phyloP scores from a whole-genome alignment of 345 rosid species.

The Zanthoxylum bungeanum region DNA sequence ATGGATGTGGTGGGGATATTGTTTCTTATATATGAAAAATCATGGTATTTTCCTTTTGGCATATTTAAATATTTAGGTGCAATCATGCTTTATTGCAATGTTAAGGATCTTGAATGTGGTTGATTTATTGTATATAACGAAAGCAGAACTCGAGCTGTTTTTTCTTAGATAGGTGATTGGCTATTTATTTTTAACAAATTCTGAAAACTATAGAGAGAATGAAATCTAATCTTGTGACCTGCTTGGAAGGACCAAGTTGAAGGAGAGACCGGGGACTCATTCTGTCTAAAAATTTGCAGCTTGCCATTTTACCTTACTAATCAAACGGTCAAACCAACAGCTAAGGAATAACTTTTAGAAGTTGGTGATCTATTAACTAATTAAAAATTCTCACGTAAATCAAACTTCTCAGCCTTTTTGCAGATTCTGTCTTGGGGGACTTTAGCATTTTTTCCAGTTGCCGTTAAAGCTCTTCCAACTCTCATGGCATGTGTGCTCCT shows the following conservation, averaged over 20 bases:
- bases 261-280: neutral
- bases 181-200: neutral
- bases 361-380: slow-evolving; percentile 3
- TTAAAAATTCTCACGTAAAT: slow-evolving; percentile 5
- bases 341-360: neutral
- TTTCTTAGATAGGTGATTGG: neutral
- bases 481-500: slow-evolving; percentile 64
- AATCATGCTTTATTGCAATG: neutral
- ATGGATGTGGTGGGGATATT: neutral
- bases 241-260: neutral
- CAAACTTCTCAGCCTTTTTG: slow-evolving; percentile 45
- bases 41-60: neutral
- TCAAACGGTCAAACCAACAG: neutral
- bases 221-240: neutral
- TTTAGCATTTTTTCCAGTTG: slow-evolving; percentile 56
- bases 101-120: neutral
- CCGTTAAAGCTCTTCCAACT: slow-evolving; percentile 56
- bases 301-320: neutral
- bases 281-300: neutral
- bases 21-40: neutral
- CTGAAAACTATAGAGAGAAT: neutral
- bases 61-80: neutral
- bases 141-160: neutral
- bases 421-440: slow-evolving; percentile 90
- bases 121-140: neutral